Evolutionary conservation across 1,284 basidiomycete genomes (phyloP), one percentile per base, ranked within the genome.

Genomic region (Papiliotrema laurentii): DNA sequence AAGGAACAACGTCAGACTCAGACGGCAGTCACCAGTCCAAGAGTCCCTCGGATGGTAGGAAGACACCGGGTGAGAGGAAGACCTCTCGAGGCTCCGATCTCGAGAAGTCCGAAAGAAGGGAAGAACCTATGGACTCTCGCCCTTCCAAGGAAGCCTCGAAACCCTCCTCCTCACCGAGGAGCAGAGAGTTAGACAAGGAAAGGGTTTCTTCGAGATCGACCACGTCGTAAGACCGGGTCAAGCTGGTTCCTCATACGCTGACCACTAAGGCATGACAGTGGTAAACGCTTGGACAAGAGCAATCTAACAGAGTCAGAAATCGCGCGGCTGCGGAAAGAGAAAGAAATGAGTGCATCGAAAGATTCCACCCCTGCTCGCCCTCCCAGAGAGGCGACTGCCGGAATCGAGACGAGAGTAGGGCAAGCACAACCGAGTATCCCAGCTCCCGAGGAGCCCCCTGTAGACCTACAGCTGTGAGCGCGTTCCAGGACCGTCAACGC

Each of bases 391-490:
- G 14, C 36, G 7, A 37, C 36, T 18, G 36, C 19, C 36, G 30
- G 16, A 37, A 37, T 9, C 36, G 24, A 42, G 18, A 42, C 22
- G 14, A 42, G 40, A 2, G 30, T 9, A 31, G n/a, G n/a, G n/a
- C n/a, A n/a, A n/a, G n/a, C n/a, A n/a, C n/a, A n/a, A n/a, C n/a
- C n/a, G n/a, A n/a, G n/a, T n/a, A n/a, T n/a, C n/a, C n/a, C n/a
- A n/a, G n/a, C 24, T 7, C 25, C 41, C 14, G 19, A 25, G 18
- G 22, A 38, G 24, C 47, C 38, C 37, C 42, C 38, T 0, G 42
- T 55, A 0, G 58, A 63, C 43, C 60, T 54, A 9, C 50, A 61
- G 36, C 36, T 60, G 62, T 62, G 28, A 59, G 58, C n/a, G n/a
- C n/a, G n/a, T 37, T 11, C 22, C 21, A 22, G 6, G 38, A 25